These are phyloP conservation scores for Yamadazyma ubonensis DNA, from an alignment of 805 yeast species.

Conservation along the genomic window DNA sequence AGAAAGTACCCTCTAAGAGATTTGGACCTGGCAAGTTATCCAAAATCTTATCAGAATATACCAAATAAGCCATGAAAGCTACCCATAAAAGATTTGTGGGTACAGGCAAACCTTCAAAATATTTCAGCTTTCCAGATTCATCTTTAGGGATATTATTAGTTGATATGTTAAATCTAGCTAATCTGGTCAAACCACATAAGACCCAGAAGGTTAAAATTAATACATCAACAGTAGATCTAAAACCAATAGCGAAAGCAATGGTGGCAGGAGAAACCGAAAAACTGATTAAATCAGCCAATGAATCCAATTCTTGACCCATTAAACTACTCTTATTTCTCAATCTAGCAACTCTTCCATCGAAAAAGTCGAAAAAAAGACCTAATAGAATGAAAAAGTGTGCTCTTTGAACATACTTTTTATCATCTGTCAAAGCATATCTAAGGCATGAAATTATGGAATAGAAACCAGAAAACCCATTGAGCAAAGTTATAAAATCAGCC, in stretches of 20 bases:
- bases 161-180: conserved; percentile 94
- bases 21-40: conserved; percentile 67
- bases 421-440: conserved; percentile 70
- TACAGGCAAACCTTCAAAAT: conserved; percentile 95
- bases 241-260: conserved; percentile 88
- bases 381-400: conserved; percentile 88
- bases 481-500: conserved; percentile 93
- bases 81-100: conserved; percentile 85
- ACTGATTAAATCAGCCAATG: conserved; percentile 90
- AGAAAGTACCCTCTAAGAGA: conserved; percentile 49
- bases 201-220: conserved; percentile 79
- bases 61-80: conserved; percentile 65
- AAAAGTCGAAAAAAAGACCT: conserved; percentile 93
- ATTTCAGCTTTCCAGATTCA: conserved; percentile 78
- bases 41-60: conserved; percentile 49
- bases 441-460: conserved; percentile 84
- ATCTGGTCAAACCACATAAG: conserved; percentile 86
- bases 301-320: conserved; percentile 97
- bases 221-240: conserved; percentile 80
- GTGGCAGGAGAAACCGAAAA: conserved; percentile 96
- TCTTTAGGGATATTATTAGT: conserved; percentile 93
- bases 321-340: conserved; percentile 86
- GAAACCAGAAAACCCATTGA: conserved; percentile 93
- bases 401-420: conserved; percentile 71
- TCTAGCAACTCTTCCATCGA: conserved; percentile 96